A percentile compares a stretch with the other conserved stretches of the same genome.
Conservation (phyloP, 306 rosid genomes). For the Carpinus fangiana region DNA sequence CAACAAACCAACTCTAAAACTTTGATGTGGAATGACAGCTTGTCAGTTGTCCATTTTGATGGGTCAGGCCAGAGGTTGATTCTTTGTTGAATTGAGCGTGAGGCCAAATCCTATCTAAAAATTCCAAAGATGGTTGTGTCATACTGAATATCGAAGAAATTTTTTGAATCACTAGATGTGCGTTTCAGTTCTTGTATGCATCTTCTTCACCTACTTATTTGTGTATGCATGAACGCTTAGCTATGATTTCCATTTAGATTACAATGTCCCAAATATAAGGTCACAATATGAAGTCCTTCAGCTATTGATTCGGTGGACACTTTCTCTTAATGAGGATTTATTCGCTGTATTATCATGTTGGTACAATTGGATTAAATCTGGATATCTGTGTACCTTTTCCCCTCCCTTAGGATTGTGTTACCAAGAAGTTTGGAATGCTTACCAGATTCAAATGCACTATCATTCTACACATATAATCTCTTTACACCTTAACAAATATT, state of each 20-base stretch:
- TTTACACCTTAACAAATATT: too few species aligned
- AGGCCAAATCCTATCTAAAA: neutral
- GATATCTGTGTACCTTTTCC: too few species aligned
- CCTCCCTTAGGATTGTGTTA: too few species aligned
- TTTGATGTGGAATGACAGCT: neutral
- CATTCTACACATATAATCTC: too few species aligned
- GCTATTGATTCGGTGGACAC: neutral
- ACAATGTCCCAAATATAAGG: neutral
- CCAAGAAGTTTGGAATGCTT: too few species aligned
- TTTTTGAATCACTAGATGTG: neutral
- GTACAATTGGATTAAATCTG: neutral
- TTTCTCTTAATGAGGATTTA: neutral
- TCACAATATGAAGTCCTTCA: neutral
- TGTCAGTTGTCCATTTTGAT: neutral
- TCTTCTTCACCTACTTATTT: neutral
- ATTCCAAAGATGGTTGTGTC: neutral
- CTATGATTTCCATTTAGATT: neutral
- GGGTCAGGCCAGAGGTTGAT: neutral
- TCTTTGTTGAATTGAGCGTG: neutral
- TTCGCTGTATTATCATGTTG: neutral
- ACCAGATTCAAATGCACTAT: too few species aligned
- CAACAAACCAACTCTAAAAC: neutral
- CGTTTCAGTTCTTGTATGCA: neutral
- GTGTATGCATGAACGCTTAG: neutral
- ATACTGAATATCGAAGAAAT: too few species aligned